Base-by-base conservation (phyloP, 1,284 basidiomycete species). In the Pseudozyma sp. region DNA sequence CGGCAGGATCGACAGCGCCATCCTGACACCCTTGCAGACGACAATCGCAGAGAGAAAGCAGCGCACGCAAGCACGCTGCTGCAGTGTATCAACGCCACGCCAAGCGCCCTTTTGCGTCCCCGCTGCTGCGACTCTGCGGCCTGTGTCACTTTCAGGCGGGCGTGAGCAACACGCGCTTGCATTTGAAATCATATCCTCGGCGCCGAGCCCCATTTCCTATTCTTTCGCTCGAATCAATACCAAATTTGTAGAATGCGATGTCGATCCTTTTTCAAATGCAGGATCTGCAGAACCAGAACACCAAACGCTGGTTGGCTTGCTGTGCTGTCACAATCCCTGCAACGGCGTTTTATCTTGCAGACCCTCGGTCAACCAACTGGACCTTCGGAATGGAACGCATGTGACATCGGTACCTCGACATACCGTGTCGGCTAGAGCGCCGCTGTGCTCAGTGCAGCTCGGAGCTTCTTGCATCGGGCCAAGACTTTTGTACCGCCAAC, bases 401-500 rank as follows among this genome's bases (percentile, higher is more conserved):
- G 46, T 34, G 46, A 35, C n/a, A 17, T 48, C 33, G 45, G 45
- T 29, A 47, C 45, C 24, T 24, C 24, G 24, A 24, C 24, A 24
- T 4, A 4, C 2, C 24, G 24, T 24, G 24, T 24, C 4, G 24
- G 24, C 4, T 24, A 24, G 1, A 24, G 24, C 2, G 4, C 24
- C 24, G 24, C 24, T 24, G 24, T 24, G 14, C 9, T 37, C 40
- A 42, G 24, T 34, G 35, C 44, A 45, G 19, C 47, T 58, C 40
- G 39, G 55, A 44, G 34, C 39, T 39, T 8, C n/a, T n/a, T 45
- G 47, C 46, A n/a, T 55, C 59, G 52, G 57, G 53, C 47, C 59
- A 51, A 50, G 59, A 50, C 42, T 46, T 37, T 50, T 40, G 10
- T 37, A 37, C 10, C 40, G 40, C 40, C n/a, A 16, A 10, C 11